These are phyloP conservation scores for Fusarium brevicatenulatum DNA, from an alignment of 2,329 filamentous ascomycete genomes.

Conservation along the genomic window DNA sequence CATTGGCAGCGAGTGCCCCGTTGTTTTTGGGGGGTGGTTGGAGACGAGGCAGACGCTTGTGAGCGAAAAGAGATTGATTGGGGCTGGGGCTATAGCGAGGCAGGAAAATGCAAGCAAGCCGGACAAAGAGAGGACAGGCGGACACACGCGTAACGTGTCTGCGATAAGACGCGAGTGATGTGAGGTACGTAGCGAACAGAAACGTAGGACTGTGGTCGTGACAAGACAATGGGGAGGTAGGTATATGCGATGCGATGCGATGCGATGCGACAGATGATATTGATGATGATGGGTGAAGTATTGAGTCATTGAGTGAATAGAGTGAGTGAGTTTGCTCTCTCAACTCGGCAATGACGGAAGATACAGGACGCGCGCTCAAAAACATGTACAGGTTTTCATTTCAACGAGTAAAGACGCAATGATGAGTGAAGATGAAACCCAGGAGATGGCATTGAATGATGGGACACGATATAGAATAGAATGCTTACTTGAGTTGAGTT, in stretches of 20 bases:
- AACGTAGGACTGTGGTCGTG: constrained; percentile 8
- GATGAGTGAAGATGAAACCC: not conserved
- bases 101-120: constrained; percentile 7
- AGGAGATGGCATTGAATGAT: not conserved
- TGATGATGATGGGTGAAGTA: not conserved
- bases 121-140: not conserved
- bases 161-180: constrained; percentile 10
- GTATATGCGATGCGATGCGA: not conserved
- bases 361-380: constrained; percentile 25
- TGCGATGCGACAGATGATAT: not conserved
- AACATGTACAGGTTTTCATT: constrained; percentile 12
- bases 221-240: not conserved
- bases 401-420: not conserved
- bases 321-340: constrained; percentile 13
- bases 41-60: constrained; percentile 14
- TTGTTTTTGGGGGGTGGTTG: constrained; percentile 35
- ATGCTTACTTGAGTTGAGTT: constrained; percentile 25
- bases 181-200: constrained; percentile 9
- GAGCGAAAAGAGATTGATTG: constrained; percentile 20
- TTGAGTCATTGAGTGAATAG: constrained; percentile 4
- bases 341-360: constrained; percentile 32
- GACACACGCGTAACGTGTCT: constrained; percentile 19
- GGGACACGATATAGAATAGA: constrained; percentile 4
- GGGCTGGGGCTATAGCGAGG: constrained; percentile 25
- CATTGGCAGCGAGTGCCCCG: constrained; percentile 17